Base-by-base conservation (phyloP, 176 grass and related monocot species). In the Olyra latifolia region DNA sequence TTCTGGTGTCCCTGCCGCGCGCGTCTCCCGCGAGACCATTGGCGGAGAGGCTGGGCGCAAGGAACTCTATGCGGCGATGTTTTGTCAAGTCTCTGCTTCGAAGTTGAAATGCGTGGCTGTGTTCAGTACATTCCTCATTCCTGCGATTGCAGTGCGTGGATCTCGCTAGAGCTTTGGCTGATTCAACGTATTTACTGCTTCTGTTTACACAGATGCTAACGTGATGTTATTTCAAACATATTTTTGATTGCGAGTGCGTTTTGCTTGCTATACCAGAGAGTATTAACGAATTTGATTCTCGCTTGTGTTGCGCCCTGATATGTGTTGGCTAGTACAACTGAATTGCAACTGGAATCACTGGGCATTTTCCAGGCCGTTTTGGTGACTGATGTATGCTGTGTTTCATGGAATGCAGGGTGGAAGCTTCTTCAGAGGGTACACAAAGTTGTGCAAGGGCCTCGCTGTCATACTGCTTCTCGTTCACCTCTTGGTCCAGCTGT, bases 371-470 rank as follows among this genome's bases (percentile, higher is more conserved):
- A 73, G 47, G 4, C 68, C 6, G 20, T 20, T 16, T 46, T 35
- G 1, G 28, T 19, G 1, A 64, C 72, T 81, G 83, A 89, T 64
- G 10, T 10, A 44, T 43, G 28, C 48, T 0, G 48, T 0, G 20
- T 38, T 77, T 52, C 66, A 3, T 15, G 22, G 22, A 80, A 83
- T 95, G 84, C 78, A 98, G 96, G 84, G 86, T 10, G 83, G 75
- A 48, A 86, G 85, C 58, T 93, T 95, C 82, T 89, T 91, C 70
- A 97, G 89, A 77, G 96, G 96, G 76, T 98, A 88, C 78, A 98
- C 96, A 6, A 89, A 87, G 71, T 78, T 98, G 39, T 98, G 96
- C 86, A 98, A 98, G 71, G 96, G 96, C 48, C 92, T 98, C 16
- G 84, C 88, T 20, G 81, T 98, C 27, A 64, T 98, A 67, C 76